Evolutionary conservation across 2,329 filamentous ascomycete genomes (phyloP).

Genomic region (Penicillium sp.): DNA sequence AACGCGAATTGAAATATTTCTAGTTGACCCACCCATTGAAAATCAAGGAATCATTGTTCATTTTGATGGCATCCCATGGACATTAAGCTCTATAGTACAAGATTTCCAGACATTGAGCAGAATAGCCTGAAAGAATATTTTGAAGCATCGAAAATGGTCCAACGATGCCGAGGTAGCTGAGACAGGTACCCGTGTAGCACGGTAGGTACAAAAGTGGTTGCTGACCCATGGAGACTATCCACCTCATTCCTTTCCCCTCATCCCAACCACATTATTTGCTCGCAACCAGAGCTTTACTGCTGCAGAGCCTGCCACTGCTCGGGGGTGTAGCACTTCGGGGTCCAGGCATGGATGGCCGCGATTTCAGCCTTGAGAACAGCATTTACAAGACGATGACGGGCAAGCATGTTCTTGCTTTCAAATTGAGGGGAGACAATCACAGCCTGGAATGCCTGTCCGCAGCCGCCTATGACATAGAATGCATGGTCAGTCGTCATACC

Average conservation of each 20-base stretch:
- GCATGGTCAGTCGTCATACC: constrained; percentile 3
- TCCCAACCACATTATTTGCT: neutral
- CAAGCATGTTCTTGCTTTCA: constrained; percentile 67
- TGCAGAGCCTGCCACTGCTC: constrained; percentile 76
- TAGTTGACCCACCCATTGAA: too few species aligned
- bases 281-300: constrained; percentile 23
- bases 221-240: neutral
- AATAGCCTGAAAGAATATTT: neutral
- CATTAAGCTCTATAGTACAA: constrained; percentile 16
- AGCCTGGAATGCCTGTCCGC: constrained; percentile 64
- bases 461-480: constrained; percentile 51
- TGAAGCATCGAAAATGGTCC: constrained; percentile 2
- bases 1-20: too few species aligned
- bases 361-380: constrained; percentile 78
- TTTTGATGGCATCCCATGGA: neutral
- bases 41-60: too few species aligned
- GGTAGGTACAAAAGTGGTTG: too few species aligned
- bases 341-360: constrained; percentile 88
- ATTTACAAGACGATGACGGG: constrained; percentile 82
- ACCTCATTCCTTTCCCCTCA: neutral
- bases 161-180: too few species aligned
- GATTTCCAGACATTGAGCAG: constrained; percentile 1
- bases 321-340: constrained; percentile 84
- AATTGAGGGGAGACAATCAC: constrained; percentile 66
- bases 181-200: too few species aligned